Evolutionary conservation across 23 red algal species (phyloP), one percentile per base, ranked within the genome.

Genomic region (Pyropia yezoensis): DNA sequence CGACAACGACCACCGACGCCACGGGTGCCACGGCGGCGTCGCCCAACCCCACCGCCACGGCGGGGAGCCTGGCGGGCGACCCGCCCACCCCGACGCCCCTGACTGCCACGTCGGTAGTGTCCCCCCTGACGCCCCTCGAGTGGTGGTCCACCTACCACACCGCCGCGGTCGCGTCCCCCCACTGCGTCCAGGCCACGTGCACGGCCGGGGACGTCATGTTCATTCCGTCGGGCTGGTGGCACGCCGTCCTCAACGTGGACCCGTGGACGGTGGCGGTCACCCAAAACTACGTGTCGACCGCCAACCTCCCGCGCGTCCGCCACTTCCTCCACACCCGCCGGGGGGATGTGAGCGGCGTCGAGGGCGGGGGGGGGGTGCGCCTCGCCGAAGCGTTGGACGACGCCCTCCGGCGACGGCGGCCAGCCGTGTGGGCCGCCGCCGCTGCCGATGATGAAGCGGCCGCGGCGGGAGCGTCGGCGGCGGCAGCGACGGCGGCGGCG

Each of bases 161-260:
- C 25, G 33, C 53, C 34, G 62, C 62, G 18, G 52, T 18, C 50
- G 63, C 32, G 20, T 21, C 21, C 7, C 63, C 63, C 21, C 16
- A 67, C 18, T 21, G 28, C 21, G 18, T 20, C 6, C 23, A 59
- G 17, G 55, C 60, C 21, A 34, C 13, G 53, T 33, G 22, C 23
- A 53, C 56, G 1, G 61, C 34, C 20, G 83, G 83, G 8, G 83
- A 88, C 26, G 27, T 67, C 11, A 22, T 88, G 21, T 88, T 79
- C 73, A 68, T 88, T 27, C 83, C 83, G 22, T 47, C 45, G 14
- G 83, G 83, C 57, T 88, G 83, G 83, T 88, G 83, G 83, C 83
- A 88, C 57, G 47, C 34, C 50, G 83, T 79, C n/a, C 14, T 88
- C 15, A 88, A 88, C 55, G 13, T 72, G 25, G 62, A 78, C 0